phyloP scores from a whole-genome alignment of 2,329 filamentous ascomycete genomes.

The Colletotrichum simmondsii region DNA sequence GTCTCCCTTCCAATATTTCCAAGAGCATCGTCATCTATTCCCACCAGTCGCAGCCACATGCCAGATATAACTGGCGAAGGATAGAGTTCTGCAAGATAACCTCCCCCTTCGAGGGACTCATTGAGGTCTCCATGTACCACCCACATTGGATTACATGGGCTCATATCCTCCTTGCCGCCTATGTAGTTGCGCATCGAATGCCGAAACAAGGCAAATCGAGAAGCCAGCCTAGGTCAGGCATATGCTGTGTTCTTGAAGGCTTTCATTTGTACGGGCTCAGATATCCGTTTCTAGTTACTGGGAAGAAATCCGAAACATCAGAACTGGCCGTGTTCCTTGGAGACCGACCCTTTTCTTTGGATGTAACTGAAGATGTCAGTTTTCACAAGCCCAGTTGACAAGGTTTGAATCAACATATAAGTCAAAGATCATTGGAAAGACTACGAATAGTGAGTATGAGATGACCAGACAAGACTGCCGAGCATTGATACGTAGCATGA shows the following conservation, averaged over 20 bases:
- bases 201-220: not conserved
- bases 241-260: not conserved
- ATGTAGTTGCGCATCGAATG: not conserved
- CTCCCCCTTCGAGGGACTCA: not conserved
- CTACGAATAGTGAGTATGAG: too few species aligned
- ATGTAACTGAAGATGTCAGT: not conserved
- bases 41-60: not conserved
- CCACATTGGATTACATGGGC: not conserved
- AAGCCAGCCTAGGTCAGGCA: not conserved
- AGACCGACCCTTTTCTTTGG: too few species aligned
- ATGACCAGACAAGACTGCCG: too few species aligned
- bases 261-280: too few species aligned
- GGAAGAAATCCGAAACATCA: too few species aligned
- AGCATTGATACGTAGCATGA: too few species aligned
- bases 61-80: not conserved
- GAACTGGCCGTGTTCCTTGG: not conserved
- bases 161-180: too few species aligned
- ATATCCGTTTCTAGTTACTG: too few species aligned
- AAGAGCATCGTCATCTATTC: not conserved
- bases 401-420: too few species aligned
- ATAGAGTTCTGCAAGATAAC: not conserved
- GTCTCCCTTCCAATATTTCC: not conserved
- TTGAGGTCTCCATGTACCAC: not conserved
- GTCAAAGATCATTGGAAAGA: too few species aligned
- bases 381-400: too few species aligned